Evolutionary conservation across 2,329 filamentous ascomycete species (phyloP).

Genomic region (Zymoseptoria crescenta): DNA sequence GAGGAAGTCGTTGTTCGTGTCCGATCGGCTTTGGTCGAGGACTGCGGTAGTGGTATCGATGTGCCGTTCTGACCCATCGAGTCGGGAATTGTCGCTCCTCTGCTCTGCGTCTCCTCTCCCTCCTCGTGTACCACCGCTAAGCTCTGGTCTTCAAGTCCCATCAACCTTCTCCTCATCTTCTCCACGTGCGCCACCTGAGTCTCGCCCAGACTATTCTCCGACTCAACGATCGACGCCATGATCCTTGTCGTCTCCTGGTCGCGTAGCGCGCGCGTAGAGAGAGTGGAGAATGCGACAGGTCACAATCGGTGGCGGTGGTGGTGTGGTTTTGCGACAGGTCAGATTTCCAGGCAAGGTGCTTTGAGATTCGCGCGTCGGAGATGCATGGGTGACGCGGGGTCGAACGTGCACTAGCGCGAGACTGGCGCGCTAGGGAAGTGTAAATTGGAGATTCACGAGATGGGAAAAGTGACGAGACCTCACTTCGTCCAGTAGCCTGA

Average conservation of each 20-base stretch:
- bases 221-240: constrained; percentile 19
- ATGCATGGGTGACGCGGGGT: background rate
- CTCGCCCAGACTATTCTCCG: constrained; percentile 21
- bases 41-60: background rate
- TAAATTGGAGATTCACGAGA: background rate
- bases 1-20: constrained; percentile 6
- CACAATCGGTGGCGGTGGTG: background rate
- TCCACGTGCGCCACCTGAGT: constrained; percentile 15
- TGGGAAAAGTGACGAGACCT: background rate
- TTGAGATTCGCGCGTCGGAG: background rate
- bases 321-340: background rate
- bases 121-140: background rate
- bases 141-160: constrained; percentile 4
- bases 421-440: background rate
- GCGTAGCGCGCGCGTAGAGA: background rate
- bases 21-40: background rate
- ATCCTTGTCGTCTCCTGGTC: background rate
- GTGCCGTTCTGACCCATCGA: constrained; percentile 1
- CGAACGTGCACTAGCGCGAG: background rate
- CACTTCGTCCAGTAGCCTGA: background rate
- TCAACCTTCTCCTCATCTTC: constrained; percentile 12
- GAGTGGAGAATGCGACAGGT: background rate
- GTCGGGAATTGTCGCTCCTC: constrained; percentile 14
- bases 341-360: background rate
- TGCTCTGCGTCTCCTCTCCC: background rate